Evolutionary conservation across 768 basidiomycete genomes (phyloP).

Genomic region (Termitomyces sp.): DNA sequence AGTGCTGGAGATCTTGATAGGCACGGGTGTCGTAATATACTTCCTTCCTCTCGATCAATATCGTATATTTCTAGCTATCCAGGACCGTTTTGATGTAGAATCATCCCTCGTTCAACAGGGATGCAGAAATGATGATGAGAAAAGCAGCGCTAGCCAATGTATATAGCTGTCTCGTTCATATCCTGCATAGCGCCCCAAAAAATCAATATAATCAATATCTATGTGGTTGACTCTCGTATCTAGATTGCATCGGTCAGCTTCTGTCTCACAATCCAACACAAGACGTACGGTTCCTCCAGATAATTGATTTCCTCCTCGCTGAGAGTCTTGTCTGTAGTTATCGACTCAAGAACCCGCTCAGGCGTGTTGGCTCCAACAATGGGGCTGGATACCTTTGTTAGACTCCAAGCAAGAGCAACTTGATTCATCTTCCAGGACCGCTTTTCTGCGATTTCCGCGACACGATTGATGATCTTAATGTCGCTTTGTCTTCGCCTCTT

Average conservation of each 20-base stretch:
- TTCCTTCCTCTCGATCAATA: not conserved
- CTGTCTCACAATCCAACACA: not conserved
- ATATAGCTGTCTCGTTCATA: not conserved
- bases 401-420: slow-evolving; percentile 37
- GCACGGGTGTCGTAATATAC: not conserved
- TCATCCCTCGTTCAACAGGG: not conserved
- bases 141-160: not conserved
- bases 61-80: not conserved
- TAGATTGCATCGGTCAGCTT: not conserved
- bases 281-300: not conserved
- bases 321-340: not conserved
- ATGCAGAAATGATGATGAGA: not conserved
- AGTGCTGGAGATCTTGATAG: not conserved
- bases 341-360: not conserved
- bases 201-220: not conserved
- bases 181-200: not conserved
- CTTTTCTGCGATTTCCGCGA: slow-evolving; percentile 36
- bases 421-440: slow-evolving; percentile 36
- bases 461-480: slow-evolving; percentile 27
- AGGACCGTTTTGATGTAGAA: not conserved
- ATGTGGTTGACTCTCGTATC: not conserved
- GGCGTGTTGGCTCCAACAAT: slow-evolving; percentile 19
- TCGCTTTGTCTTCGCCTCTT: slow-evolving; percentile 18
- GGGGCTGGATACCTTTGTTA: slow-evolving; percentile 28
- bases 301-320: not conserved